These are phyloP conservation scores for Pezicula radicicola DNA, from an alignment of 2,329 filamentous ascomycete species.

Conservation along the genomic window DNA sequence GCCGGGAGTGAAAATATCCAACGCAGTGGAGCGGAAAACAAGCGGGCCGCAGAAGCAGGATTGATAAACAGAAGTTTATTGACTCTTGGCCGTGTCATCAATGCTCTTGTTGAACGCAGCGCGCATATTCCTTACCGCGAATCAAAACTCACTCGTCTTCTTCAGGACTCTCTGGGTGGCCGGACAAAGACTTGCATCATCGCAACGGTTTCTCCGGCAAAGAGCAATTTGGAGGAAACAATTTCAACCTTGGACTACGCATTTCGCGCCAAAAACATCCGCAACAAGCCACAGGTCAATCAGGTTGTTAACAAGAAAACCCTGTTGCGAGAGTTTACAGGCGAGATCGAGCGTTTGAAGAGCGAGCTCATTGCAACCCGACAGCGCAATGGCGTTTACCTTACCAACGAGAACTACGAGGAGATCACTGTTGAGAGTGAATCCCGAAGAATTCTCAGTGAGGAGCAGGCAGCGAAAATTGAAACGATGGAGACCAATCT, in stretches of 20 bases:
- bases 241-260: constrained; percentile 98
- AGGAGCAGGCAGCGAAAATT: constrained; percentile 89
- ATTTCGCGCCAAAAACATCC: constrained; percentile 96
- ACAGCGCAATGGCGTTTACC: constrained; percentile 91
- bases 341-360: constrained; percentile 92
- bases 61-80: constrained; percentile 97
- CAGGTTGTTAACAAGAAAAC: constrained; percentile 91
- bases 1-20: constrained; percentile 98
- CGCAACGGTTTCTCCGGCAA: constrained; percentile 90
- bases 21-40: constrained; percentile 95
- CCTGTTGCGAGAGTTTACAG: constrained; percentile 81
- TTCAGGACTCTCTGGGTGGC: constrained; percentile 95
- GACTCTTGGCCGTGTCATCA: constrained; percentile 94
- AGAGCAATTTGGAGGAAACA: constrained; percentile 94
- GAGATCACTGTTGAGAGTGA: constrained; percentile 91
- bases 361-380: constrained; percentile 89
- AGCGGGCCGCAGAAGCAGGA: constrained; percentile 91
- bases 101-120: constrained; percentile 87
- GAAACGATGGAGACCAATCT: constrained; percentile 89
- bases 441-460: constrained; percentile 83
- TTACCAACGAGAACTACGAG: constrained; percentile 85
- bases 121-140: constrained; percentile 89
- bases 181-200: constrained; percentile 98
- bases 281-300: constrained; percentile 96
- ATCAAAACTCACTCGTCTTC: constrained; percentile 88